phyloP scores from a whole-genome alignment of 2,329 filamentous ascomycete genomes.

The Cercospora sesami region DNA sequence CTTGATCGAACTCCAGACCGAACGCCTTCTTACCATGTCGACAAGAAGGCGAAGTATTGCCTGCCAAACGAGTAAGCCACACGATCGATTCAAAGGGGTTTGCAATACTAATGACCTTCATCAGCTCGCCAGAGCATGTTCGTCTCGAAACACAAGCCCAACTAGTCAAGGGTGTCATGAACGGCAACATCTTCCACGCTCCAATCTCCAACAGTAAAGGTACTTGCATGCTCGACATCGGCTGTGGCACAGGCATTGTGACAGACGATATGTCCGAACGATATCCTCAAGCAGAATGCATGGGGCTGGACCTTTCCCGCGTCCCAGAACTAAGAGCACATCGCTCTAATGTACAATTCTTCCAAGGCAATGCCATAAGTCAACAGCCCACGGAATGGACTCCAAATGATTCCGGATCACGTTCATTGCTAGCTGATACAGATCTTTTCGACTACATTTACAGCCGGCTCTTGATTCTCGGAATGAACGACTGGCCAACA shows the following conservation, averaged over 20 bases:
- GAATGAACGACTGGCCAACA: conserved; percentile 28
- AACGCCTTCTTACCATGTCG: conserved; percentile 10
- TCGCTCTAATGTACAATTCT: conserved; percentile 11
- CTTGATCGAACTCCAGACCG: too few species aligned
- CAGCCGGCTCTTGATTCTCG: conserved; percentile 26
- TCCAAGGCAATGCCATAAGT: conserved; percentile 19
- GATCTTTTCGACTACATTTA: conserved; percentile 28
- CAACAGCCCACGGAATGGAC: conserved; percentile 15
- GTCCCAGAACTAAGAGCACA: conserved; percentile 17
- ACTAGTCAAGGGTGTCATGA: conserved; percentile 26
- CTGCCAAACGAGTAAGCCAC: conserved; percentile 11
- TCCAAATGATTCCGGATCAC: neutral
- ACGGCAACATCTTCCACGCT: conserved; percentile 22
- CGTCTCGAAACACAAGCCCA: conserved; percentile 30
- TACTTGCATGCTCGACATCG: conserved; percentile 12
- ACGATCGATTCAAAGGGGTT: neutral
- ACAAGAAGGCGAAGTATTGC: conserved; percentile 11
- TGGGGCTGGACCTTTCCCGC: conserved; percentile 39
- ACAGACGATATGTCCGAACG: conserved; percentile 30
- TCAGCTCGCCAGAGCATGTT: conserved; percentile 19
- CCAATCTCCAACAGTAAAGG: neutral
- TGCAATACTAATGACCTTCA: neutral
- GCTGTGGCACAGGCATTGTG: conserved; percentile 34
- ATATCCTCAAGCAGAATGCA: conserved; percentile 35
- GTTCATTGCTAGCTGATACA: neutral